These are phyloP conservation scores for Plasmopara muralis DNA, from an alignment of 352 stramenopile species.

Conservation along the genomic window DNA sequence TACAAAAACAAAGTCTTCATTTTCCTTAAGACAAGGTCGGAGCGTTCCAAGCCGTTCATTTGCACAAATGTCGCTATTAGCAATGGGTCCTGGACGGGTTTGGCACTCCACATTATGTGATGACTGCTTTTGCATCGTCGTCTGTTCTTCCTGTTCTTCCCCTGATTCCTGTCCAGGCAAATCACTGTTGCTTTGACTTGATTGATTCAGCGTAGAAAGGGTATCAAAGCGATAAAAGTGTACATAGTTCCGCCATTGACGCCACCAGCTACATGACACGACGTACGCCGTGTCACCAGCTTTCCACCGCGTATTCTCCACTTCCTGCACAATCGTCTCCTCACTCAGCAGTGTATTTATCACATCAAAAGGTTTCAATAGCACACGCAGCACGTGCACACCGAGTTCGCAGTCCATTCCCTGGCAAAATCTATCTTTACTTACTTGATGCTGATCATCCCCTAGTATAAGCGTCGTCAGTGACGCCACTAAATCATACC, in stretches of 20 bases:
- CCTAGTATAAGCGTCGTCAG: slow-evolving; percentile 20
- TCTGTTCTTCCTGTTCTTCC: slow-evolving; percentile 16
- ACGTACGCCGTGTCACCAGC: slow-evolving; percentile 45
- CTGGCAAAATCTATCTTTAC: slow-evolving; percentile 14
- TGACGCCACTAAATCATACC: slow-evolving; percentile 19
- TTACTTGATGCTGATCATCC: slow-evolving; percentile 14
- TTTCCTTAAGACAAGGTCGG: slow-evolving; percentile 21
- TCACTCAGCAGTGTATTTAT: slow-evolving; percentile 40
- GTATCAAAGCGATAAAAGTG: slow-evolving; percentile 7
- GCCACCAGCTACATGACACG: slow-evolving; percentile 50
- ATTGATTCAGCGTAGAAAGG: neutral
- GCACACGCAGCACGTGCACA: slow-evolving; percentile 34
- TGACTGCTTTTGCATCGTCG: slow-evolving; percentile 4
- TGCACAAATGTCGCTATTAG: slow-evolving; percentile 34
- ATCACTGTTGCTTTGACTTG: slow-evolving; percentile 3
- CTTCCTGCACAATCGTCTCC: slow-evolving; percentile 27
- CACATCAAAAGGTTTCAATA: slow-evolving; percentile 57
- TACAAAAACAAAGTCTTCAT: slow-evolving; percentile 46
- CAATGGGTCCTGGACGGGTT: slow-evolving; percentile 37
- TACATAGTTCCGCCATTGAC: slow-evolving; percentile 41
- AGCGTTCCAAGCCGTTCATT: slow-evolving; percentile 39
- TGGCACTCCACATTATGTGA: slow-evolving; percentile 4
- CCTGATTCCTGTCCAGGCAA: slow-evolving; percentile 14
- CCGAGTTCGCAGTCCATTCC: slow-evolving; percentile 21
- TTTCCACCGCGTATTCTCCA: slow-evolving; percentile 32